Percentiles rank a stretch among this genome's conserved stretches.
Conservation (phyloP, 2,329 filamentous ascomycete genomes). For the Pezicula radicicola region DNA sequence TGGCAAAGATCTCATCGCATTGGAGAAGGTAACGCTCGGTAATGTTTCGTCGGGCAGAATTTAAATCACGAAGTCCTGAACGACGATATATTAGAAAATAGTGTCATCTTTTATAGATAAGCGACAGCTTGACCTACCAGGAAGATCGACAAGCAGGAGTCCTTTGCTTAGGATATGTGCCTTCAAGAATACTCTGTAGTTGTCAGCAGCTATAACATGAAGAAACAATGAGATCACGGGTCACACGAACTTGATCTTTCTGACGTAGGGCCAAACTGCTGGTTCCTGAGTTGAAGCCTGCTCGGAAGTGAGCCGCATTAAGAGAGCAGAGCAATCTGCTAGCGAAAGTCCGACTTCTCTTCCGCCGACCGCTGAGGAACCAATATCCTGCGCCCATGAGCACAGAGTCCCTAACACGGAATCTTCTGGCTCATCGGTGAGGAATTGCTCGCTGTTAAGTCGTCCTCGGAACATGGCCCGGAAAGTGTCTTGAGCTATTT, state of each 20-base stretch:
- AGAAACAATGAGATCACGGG: too few relatives aligned
- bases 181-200: too few relatives aligned
- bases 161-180: too few relatives aligned
- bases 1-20: conserved; percentile 45
- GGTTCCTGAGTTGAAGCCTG: too few relatives aligned
- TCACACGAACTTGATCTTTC: too few relatives aligned
- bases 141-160: too few relatives aligned
- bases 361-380: not conserved
- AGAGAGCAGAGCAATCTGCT: too few relatives aligned
- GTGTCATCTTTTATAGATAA: not conserved
- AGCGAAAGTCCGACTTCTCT: not conserved
- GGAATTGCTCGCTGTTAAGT: conserved; percentile 3
- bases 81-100: not conserved
- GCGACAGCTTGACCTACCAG: not conserved
- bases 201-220: too few relatives aligned
- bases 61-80: conserved; percentile 43
- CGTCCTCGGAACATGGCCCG: conserved; percentile 4
- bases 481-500: conserved; percentile 5
- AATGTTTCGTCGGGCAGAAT: conserved; percentile 38
- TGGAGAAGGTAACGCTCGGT: conserved; percentile 42
- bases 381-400: not conserved
- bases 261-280: too few relatives aligned
- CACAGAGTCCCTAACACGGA: conserved; percentile 1
- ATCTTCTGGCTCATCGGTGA: conserved; percentile 1
- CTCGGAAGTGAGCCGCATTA: too few relatives aligned